Evolutionary conservation across 2,329 filamentous ascomycete genomes (phyloP), one percentile per base, ranked within the genome.

Genomic region (Penicillium verrucosum): DNA sequence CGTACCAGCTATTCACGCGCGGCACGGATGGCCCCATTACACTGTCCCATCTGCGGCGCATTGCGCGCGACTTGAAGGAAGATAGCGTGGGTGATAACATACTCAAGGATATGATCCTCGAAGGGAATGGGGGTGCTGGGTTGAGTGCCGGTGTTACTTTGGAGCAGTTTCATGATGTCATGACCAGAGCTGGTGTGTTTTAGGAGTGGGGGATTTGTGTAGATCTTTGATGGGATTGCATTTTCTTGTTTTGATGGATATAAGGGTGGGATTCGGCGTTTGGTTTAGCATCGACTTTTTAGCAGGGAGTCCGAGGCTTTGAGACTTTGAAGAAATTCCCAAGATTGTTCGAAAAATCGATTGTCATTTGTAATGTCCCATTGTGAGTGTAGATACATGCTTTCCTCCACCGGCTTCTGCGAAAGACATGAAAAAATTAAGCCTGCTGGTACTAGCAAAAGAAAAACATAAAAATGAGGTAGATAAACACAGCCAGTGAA

Each of bases 61-160:
- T 97, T 52, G 92, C 92, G 41, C 85, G 84, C 64, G 84, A 90
- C 66, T 77, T 99, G 66, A 90, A 91, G 75, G 91, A 96, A 75
- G 90, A 87, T 50, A 65, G 60, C 60, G 87, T 96, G 25, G 84
- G 85, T 57, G 94, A 97, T 67, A 87, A 90, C 47, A 76, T 96
- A 69, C 77, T 99, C 69, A 85, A 85, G 77, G 92, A 97, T 78
- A 99, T 99, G 94, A 88, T 99, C 56, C 78, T 92, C 47, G 93
- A 97, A 80, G 94, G 93, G 47, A 97, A 95, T 73, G 90, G 89
- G 3, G 91, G 90, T 1, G 85, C 82, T 4, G 87, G 89, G 16
- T 82, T 89, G 11, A 84, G 80, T 37, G 82, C 80, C 55, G 90
- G 89, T 8, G 93, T 96, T 10, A 84, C 80, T 40, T 79, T 87